Evolutionary conservation across 495 filamentous ascomycete genomes (phyloP).

Genomic region (Podospora conica): DNA sequence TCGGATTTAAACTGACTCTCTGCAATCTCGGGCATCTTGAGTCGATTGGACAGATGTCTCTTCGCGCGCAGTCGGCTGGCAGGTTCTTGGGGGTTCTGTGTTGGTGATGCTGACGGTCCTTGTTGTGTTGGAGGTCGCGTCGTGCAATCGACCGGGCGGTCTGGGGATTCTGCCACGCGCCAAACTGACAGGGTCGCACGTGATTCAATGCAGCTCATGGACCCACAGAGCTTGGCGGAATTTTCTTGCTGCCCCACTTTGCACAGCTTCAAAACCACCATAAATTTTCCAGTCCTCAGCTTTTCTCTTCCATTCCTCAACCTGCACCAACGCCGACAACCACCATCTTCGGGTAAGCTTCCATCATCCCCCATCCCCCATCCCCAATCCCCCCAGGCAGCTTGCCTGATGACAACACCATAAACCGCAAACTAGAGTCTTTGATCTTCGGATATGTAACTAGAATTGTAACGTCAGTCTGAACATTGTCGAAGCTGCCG

Average conservation of each 20-base stretch:
- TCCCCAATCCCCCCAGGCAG: constrained; percentile 8
- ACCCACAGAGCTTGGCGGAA: constrained; percentile 13
- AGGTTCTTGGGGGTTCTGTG: background rate
- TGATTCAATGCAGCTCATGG: constrained; percentile 6
- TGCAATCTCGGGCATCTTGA: constrained; percentile 71
- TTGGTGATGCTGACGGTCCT: background rate
- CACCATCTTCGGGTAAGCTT: constrained; percentile 25
- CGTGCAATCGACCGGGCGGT: background rate
- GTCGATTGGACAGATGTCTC: constrained; percentile 1
- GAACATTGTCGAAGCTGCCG: constrained; percentile 45
- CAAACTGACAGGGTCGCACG: constrained; percentile 21
- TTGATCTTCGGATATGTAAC: constrained; percentile 95
- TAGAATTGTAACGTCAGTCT: constrained; percentile 98
- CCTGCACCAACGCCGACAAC: constrained; percentile 11
- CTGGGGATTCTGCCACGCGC: constrained; percentile 9
- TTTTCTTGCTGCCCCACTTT: constrained; percentile 25
- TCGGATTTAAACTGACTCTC: constrained; percentile 45
- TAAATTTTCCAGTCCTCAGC: constrained; percentile 19
- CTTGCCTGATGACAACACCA: constrained; percentile 54
- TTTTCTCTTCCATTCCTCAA: constrained; percentile 15
- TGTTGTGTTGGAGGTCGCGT: background rate
- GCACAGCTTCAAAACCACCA: constrained; percentile 29
- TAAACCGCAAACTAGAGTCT: constrained; percentile 99
- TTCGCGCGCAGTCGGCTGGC: background rate
- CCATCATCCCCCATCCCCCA: constrained; percentile 7